Conservation (phyloP, 305 asterid genomes). For the Petunia hybrid region DNA sequence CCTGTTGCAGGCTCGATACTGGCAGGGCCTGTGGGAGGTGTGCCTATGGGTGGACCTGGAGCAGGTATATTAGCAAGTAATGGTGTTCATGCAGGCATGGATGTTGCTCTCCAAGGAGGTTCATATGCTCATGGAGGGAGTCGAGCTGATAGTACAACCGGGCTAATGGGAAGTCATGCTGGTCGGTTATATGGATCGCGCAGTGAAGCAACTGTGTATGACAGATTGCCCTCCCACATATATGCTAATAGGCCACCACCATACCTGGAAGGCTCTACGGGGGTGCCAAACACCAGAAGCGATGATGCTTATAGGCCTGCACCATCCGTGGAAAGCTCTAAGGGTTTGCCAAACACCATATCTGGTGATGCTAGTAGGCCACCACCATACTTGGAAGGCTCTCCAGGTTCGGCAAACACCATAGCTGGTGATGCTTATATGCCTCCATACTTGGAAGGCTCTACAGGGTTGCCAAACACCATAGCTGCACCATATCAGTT, state of each 20-base stretch:
- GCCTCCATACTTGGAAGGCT: conserved; percentile 39
- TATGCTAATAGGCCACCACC: conserved; percentile 35
- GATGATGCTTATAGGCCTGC: conserved; percentile 45
- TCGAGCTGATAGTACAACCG: conserved; percentile 40
- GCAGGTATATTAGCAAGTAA: conserved; percentile 31
- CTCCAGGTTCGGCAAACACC: background rate
- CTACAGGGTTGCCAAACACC: conserved; percentile 16
- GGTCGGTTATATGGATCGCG: conserved; percentile 50
- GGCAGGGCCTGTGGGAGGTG: conserved; percentile 23
- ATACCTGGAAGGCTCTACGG: conserved; percentile 41
- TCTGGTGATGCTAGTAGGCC: conserved; percentile 46
- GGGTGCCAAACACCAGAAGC: conserved; percentile 33
- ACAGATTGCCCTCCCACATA: conserved; percentile 38
- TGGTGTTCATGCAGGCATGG: conserved; percentile 21
- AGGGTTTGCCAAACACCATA: conserved; percentile 48
- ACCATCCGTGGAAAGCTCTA: conserved; percentile 53
- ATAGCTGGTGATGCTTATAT: conserved; percentile 26
- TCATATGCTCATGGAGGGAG: conserved; percentile 47
- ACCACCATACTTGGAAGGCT: conserved; percentile 25
- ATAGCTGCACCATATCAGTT: conserved; percentile 70
- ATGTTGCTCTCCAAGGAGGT: conserved; percentile 40
- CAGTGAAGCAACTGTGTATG: conserved; percentile 50
- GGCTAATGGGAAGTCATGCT: conserved; percentile 44
- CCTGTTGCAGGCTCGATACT: conserved; percentile 56
- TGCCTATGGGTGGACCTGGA: conserved; percentile 40